Percentiles rank a stretch among this genome's conserved stretches.
Conservation (phyloP, 352 stramenopile genomes). For the Stramenopiles sp. region DNA sequence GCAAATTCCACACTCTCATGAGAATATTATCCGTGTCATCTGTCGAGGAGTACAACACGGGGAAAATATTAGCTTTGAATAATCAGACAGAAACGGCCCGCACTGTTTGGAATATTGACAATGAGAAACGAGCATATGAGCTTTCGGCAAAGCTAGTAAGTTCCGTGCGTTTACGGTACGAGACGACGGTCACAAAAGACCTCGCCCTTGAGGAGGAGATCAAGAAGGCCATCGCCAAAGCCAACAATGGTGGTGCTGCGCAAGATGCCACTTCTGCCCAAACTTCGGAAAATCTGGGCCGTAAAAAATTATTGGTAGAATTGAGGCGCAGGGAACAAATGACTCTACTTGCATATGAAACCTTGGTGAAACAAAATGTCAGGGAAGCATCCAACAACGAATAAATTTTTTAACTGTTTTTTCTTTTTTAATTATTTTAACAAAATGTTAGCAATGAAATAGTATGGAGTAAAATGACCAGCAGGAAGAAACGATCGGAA, state of each 20-base stretch:
- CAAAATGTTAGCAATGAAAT: too few relatives aligned
- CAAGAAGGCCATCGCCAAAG: background rate
- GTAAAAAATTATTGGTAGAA: slow-evolving; percentile 5
- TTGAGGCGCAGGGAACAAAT: background rate
- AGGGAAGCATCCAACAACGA: too few relatives aligned
- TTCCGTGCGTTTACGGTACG: background rate
- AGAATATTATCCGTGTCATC: background rate
- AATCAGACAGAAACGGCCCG: background rate
- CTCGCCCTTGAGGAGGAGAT: background rate
- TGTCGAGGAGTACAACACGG: background rate
- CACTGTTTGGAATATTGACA: background rate
- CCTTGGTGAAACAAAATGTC: too few relatives aligned
- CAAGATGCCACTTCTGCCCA: background rate
- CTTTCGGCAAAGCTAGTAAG: background rate
- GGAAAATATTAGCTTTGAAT: background rate
- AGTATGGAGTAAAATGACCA: too few relatives aligned
- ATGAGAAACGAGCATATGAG: background rate
- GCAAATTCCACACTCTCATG: background rate
- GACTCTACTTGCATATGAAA: too few relatives aligned
- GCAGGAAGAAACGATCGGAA: too few relatives aligned
- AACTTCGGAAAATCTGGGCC: background rate
- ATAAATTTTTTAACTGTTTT: too few relatives aligned
- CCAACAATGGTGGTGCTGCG: background rate
- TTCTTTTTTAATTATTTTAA: too few relatives aligned
- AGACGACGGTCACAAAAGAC: background rate